Percentiles rank a stretch among this genome's conserved stretches.
These are phyloP conservation scores for Dichotomocladium elegans DNA, from an alignment of 371 early-diverging fungal genomes.

Conservation along the genomic window DNA sequence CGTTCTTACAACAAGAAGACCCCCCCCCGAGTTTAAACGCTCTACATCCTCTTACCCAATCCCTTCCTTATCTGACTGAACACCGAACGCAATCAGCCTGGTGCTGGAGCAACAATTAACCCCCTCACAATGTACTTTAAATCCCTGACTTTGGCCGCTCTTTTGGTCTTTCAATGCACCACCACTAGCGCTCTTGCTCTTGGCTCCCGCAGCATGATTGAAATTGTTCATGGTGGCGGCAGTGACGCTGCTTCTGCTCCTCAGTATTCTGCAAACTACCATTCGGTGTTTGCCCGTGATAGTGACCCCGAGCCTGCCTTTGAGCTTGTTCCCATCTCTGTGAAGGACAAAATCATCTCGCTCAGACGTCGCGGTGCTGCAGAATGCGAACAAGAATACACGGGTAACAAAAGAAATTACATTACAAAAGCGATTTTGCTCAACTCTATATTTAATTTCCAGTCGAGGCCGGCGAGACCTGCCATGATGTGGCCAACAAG, in stretches of 20 bases:
- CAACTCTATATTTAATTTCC: not conserved
- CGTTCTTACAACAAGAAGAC: not conserved
- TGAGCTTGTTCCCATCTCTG: slow-evolving; percentile 15
- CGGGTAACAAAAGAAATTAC: slow-evolving; percentile 4
- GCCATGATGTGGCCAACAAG: slow-evolving; percentile 7
- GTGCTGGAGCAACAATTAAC: slow-evolving; percentile 3
- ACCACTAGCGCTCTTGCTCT: not conserved
- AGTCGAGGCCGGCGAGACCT: slow-evolving; percentile 17
- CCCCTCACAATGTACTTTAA: not conserved
- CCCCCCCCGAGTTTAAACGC: not conserved
- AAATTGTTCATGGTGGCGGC: slow-evolving; percentile 5
- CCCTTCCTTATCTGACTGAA: not conserved
- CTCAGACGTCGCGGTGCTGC: slow-evolving; percentile 9
- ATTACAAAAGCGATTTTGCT: too few species aligned
- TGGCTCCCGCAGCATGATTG: slow-evolving; percentile 3
- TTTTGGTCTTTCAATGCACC: not conserved
- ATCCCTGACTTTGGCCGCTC: slow-evolving; percentile 1
- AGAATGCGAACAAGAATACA: slow-evolving; percentile 15
- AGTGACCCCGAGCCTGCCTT: slow-evolving; percentile 25
- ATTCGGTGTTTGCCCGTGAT: slow-evolving; percentile 24
- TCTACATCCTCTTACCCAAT: slow-evolving; percentile 1
- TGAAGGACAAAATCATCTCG: slow-evolving; percentile 6
- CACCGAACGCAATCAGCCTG: not conserved
- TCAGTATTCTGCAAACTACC: slow-evolving; percentile 10
- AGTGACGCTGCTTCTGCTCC: not conserved